Base-by-base conservation (phyloP, 768 basidiomycete species). In the Pleurotus cornucopiae region DNA sequence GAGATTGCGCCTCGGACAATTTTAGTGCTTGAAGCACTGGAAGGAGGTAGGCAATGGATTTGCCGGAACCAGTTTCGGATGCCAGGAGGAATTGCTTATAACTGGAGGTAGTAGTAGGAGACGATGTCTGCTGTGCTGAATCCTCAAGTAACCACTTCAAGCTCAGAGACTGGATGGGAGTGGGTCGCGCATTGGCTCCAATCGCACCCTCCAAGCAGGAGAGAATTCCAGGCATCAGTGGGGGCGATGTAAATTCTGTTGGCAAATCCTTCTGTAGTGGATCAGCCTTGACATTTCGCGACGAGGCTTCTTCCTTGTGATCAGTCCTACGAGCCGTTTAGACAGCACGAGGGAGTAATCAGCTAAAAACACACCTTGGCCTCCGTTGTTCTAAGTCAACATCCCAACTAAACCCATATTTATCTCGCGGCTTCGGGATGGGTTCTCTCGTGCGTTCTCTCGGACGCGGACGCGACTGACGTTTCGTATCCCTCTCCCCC, bases 61-160 rank as follows among this genome's bases (percentile, higher is more conserved):
- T 96, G 1, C 93, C 94, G 0, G 91, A 93, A 13, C 94, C 94
- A 0, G 92, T 96, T 69, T 95, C 93, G 0, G 89, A 86, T 0
- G 91, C 94, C 1, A 96, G 77, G 5, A 96, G 79, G 60, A 79
- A 86, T 47, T 83, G 74, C 46, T 73, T 72, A 64, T 73, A 76
- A 21, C 65, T 65, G 62, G 57, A 34, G 58, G 52, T 20, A 63
- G 49, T 47, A 54, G 37, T 9, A 3, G 30, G 30, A 7, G 49
- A 18, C n/a, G n/a, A n/a, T 9, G 37, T 41, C 37, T n/a, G 26
- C n/a, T 30, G 51, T n/a, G 37, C 13, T 41, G 49, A 37, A 13
- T 64, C 57, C 21, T 71, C 69, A 52, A 90, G 67, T 14, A 91
- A 68, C 70, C 85, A 83, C 60, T 86, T 83, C 16, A 93, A 63